phyloP scores from a whole-genome alignment of 352 stramenopile genomes.

The Pythium volutum region DNA sequence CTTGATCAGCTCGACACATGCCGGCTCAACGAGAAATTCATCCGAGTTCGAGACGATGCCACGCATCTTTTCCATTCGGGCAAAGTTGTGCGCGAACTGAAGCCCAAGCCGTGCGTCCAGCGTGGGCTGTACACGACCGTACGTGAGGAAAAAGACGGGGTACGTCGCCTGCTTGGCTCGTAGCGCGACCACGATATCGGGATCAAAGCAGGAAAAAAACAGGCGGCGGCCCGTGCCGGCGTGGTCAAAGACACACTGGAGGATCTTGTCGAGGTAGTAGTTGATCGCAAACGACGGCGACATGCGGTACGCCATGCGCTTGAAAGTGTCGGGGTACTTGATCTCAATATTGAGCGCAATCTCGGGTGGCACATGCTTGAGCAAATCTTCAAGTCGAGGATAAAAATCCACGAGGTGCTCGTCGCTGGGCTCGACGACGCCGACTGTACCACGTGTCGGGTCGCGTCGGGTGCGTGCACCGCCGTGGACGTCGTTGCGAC shows the following conservation, averaged over 20 bases:
- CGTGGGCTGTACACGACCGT: slow-evolving; percentile 44
- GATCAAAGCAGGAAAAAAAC: slow-evolving; percentile 85
- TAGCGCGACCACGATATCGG: slow-evolving; percentile 60
- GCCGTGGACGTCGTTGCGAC: slow-evolving; percentile 3
- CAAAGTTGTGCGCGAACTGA: slow-evolving; percentile 57
- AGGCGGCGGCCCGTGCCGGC: slow-evolving; percentile 48
- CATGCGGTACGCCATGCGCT: slow-evolving; percentile 37
- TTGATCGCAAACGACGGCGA: slow-evolving; percentile 67
- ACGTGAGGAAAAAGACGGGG: slow-evolving; percentile 74
- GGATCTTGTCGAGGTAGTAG: slow-evolving; percentile 66
- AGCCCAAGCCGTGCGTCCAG: slow-evolving; percentile 61
- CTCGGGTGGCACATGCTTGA: slow-evolving; percentile 69
- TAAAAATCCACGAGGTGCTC: slow-evolving; percentile 71
- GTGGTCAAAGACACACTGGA: slow-evolving; percentile 67
- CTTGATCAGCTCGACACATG: slow-evolving; percentile 53
- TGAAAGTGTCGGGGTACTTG: slow-evolving; percentile 71
- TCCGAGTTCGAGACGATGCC: slow-evolving; percentile 78
- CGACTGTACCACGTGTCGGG: slow-evolving; percentile 6
- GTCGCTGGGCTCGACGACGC: slow-evolving; percentile 27
- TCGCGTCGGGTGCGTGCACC: slow-evolving; percentile 14
- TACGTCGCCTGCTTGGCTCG: slow-evolving; percentile 71
- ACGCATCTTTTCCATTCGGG: slow-evolving; percentile 58
- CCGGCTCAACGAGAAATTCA: slow-evolving; percentile 52
- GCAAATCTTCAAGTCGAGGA: slow-evolving; percentile 56
- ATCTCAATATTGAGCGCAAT: slow-evolving; percentile 81